These are phyloP conservation scores for Mycosphaerelloides madeirae DNA, from an alignment of 2,329 filamentous ascomycete species.

Conservation along the genomic window DNA sequence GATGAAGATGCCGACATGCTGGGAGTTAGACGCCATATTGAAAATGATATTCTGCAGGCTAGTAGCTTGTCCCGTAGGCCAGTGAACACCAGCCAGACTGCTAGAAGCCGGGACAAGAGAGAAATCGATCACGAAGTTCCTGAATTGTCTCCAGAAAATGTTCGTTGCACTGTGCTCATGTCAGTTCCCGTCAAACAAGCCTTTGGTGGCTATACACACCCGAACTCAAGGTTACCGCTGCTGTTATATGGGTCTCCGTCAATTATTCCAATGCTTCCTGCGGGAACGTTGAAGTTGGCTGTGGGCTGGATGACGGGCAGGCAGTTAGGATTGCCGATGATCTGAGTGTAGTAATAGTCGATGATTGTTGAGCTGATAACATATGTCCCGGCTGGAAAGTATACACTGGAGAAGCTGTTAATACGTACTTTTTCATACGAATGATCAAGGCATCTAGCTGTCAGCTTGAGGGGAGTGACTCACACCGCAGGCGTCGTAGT, in stretches of 20 bases:
- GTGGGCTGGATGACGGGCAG: slow-evolving; percentile 53
- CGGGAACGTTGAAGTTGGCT: slow-evolving; percentile 41
- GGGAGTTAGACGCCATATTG: slow-evolving; percentile 39
- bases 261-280: slow-evolving; percentile 51
- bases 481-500: slow-evolving; percentile 51
- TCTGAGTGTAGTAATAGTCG: slow-evolving; percentile 59
- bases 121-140: slow-evolving; percentile 61
- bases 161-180: slow-evolving; percentile 44
- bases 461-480: too few species aligned
- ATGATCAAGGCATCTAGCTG: too few species aligned
- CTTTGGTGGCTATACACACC: slow-evolving; percentile 29
- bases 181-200: slow-evolving; percentile 38
- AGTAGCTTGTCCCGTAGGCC: slow-evolving; percentile 44
- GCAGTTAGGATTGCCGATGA: slow-evolving; percentile 57
- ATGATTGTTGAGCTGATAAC: slow-evolving; percentile 53
- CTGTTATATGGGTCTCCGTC: slow-evolving; percentile 52
- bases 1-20: slow-evolving; percentile 44
- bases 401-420: too few species aligned
- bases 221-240: slow-evolving; percentile 33
- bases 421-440: too few species aligned
- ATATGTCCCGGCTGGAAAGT: slow-evolving; percentile 57
- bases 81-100: slow-evolving; percentile 44
- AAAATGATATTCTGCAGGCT: slow-evolving; percentile 44
- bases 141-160: slow-evolving; percentile 61
- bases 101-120: slow-evolving; percentile 44